These are phyloP conservation scores for Oryza brachyantha DNA, from an alignment of 176 grass and related monocot genomes.

Conservation along the genomic window DNA sequence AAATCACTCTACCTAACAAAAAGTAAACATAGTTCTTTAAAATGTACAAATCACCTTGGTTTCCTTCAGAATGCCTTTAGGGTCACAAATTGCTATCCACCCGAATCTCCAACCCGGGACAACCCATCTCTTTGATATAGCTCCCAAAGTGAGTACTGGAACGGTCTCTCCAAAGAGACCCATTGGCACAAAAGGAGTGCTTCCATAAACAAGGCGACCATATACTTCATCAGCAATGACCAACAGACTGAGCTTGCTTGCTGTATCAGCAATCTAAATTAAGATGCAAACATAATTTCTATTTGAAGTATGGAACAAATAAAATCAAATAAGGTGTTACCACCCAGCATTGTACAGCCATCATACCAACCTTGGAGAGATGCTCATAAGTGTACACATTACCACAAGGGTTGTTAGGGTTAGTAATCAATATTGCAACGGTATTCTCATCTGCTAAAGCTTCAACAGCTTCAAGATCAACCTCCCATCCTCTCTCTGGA, in stretches of 20 bases:
- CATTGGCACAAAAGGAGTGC: constrained; percentile 65
- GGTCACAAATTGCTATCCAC: constrained; percentile 64
- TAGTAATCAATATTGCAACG: constrained; percentile 60
- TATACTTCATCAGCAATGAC: constrained; percentile 82
- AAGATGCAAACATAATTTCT: constrained; percentile 1
- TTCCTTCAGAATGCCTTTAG: constrained; percentile 58
- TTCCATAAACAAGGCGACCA: constrained; percentile 54
- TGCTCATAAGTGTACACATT: constrained; percentile 57
- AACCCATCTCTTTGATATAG: constrained; percentile 77
- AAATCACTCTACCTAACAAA: background rate
- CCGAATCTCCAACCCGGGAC: constrained; percentile 79
- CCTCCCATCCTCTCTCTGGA: constrained; percentile 50
- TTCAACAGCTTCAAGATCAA: constrained; percentile 61
- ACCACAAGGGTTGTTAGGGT: constrained; percentile 73
- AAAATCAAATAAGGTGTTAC: background rate
- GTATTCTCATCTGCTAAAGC: constrained; percentile 65
- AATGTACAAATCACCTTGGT: constrained; percentile 41
- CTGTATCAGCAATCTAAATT: constrained; percentile 57
- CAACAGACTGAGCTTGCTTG: constrained; percentile 59
- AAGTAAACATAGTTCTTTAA: background rate
- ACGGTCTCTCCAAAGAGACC: constrained; percentile 53
- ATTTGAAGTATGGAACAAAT: background rate
- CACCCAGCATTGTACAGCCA: background rate
- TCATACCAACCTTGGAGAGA: constrained; percentile 44
- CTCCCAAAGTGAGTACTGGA: constrained; percentile 65